phyloP scores from a whole-genome alignment of 2,329 filamentous ascomycete species.

The Cercospora sojina region DNA sequence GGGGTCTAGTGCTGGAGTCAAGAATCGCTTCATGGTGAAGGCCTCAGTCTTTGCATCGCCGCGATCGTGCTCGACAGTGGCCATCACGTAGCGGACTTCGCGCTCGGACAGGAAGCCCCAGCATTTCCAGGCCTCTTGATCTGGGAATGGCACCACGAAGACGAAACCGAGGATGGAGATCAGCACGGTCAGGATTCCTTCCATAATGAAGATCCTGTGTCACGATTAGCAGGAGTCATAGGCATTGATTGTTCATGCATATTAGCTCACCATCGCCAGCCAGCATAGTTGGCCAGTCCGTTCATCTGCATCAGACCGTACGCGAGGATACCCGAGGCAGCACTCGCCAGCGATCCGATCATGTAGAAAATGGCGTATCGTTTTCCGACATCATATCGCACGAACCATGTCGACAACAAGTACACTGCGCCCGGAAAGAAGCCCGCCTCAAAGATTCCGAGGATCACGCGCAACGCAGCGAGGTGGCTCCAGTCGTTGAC shows the following conservation, averaged over 20 bases:
- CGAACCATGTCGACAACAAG: conserved; percentile 51
- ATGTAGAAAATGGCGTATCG: conserved; percentile 36
- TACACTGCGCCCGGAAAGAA: conserved; percentile 35
- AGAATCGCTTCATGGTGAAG: conserved; percentile 42
- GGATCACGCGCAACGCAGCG: conserved; percentile 26
- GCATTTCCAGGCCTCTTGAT: conserved; percentile 4
- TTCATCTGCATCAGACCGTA: conserved; percentile 48
- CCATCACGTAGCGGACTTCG: conserved; percentile 15
- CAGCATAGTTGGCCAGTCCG: conserved; percentile 21
- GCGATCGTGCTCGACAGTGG: conserved; percentile 14
- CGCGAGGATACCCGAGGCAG: conserved; percentile 52
- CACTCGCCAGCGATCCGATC: conserved; percentile 46
- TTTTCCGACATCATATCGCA: conserved; percentile 41
- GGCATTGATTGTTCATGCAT: no score
- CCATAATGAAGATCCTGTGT: conserved; percentile 23
- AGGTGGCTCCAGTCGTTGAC: conserved; percentile 31
- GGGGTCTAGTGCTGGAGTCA: conserved; percentile 48
- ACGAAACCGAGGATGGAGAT: conserved; percentile 11
- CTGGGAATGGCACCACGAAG: conserved; percentile 17
- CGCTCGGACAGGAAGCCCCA: conserved; percentile 11
- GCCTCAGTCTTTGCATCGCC: conserved; percentile 1
- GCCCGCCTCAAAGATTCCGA: conserved; percentile 32
- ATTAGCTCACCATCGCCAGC: conserved; percentile 18
- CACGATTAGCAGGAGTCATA: conserved; percentile 11
- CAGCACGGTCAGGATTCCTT: conserved; percentile 12